A percentile compares a stretch with the other conserved stretches of the same genome.
Conservation (phyloP, 768 basidiomycete species). For the Lentinula aciculospora region DNA sequence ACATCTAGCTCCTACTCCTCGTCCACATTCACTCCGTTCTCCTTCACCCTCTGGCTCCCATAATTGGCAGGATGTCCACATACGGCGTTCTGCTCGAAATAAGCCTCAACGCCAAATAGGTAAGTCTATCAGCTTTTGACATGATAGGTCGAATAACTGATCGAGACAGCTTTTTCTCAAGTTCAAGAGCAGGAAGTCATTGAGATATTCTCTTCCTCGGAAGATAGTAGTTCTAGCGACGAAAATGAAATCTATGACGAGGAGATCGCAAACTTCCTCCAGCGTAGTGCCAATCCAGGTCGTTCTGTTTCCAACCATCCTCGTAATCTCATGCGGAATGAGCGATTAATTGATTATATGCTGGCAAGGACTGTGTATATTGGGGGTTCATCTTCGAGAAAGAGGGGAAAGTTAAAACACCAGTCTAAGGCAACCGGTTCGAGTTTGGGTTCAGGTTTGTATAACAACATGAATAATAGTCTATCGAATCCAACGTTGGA, state of each 20-base stretch:
- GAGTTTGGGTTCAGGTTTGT: not conserved
- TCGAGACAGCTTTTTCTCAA: not conserved
- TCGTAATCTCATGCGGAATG: not conserved
- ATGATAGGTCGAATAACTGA: not conserved
- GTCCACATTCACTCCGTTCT: not conserved
- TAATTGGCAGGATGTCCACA: not conserved
- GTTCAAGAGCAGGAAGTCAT: not conserved
- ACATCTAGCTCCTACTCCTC: not conserved
- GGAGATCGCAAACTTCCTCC: not conserved
- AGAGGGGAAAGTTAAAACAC: not conserved
- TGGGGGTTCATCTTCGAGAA: not conserved
- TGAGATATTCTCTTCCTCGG: not conserved
- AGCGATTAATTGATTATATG: constrained; percentile 4
- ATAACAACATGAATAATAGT: too few species aligned
- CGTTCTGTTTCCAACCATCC: not conserved
- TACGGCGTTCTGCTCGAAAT: not conserved
- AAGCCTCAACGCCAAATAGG: not conserved
- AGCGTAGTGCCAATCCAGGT: not conserved
- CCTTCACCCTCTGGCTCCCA: not conserved
- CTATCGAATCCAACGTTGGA: not conserved
- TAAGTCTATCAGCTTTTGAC: not conserved
- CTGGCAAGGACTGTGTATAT: not conserved
- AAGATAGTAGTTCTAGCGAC: not conserved
- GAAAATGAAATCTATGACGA: constrained; percentile 1
- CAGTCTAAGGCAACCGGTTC: not conserved